Conservation (phyloP, 768 basidiomycete genomes). For the Pulveroboletus sp. region DNA sequence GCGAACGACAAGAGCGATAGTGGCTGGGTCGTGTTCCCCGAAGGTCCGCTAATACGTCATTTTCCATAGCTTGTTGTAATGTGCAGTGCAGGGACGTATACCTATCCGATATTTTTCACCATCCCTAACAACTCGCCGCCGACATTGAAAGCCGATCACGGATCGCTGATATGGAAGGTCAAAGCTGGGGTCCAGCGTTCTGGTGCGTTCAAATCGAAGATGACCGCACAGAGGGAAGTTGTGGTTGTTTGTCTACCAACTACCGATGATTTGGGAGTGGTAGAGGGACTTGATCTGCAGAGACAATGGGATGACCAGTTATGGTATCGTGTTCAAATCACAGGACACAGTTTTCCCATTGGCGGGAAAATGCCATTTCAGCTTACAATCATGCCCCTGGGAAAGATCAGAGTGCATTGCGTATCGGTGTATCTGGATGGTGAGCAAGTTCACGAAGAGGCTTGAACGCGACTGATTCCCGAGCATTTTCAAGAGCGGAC, state of each 20-base stretch:
- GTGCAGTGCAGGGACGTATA: conserved; percentile 68
- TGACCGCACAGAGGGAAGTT: conserved; percentile 68
- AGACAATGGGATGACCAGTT: conserved; percentile 88
- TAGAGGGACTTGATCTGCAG: conserved; percentile 75
- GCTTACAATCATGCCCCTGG: conserved; percentile 76
- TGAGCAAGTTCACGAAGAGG: conserved; percentile 31
- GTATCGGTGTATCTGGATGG: conserved; percentile 78
- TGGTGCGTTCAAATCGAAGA: conserved; percentile 68
- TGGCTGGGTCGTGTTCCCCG: conserved; percentile 84
- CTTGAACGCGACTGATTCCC: background rate
- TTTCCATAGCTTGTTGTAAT: conserved; percentile 43
- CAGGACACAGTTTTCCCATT: conserved; percentile 73
- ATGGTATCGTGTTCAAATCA: conserved; percentile 72
- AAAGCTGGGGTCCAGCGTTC: conserved; percentile 81
- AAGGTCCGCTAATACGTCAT: conserved; percentile 47
- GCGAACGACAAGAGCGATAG: conserved; percentile 35
- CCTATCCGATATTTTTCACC: conserved; percentile 88
- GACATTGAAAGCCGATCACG: conserved; percentile 67
- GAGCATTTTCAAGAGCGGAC: conserved; percentile 54
- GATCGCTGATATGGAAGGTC: conserved; percentile 72
- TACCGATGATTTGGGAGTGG: conserved; percentile 52
- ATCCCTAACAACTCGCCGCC: conserved; percentile 81
- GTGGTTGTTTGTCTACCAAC: conserved; percentile 63
- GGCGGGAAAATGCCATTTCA: conserved; percentile 78
- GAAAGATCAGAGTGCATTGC: conserved; percentile 77